These are phyloP conservation scores for Hypoxylon sp. DNA, from an alignment of 2,329 filamentous ascomycete species.

Conservation along the genomic window DNA sequence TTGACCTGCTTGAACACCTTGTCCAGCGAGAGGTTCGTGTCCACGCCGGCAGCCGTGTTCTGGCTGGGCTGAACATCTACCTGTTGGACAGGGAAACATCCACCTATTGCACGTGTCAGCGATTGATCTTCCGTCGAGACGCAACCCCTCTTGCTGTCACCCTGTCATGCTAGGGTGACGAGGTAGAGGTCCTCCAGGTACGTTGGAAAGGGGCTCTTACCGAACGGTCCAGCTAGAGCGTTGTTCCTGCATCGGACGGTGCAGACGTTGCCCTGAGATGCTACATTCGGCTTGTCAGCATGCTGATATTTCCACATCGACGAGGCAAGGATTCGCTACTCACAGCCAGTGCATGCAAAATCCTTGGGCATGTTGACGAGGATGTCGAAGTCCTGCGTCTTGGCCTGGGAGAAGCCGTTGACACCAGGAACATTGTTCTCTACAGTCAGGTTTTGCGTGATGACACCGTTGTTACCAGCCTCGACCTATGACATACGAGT, in stretches of 20 bases:
- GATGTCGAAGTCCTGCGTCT: conserved; percentile 64
- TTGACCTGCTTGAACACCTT: conserved; percentile 57
- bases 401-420: conserved; percentile 65
- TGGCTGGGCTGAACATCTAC: conserved; percentile 51
- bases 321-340: conserved; percentile 37
- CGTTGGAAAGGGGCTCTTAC: conserved; percentile 32
- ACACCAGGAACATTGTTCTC: conserved; percentile 66
- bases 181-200: not conserved
- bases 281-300: conserved; percentile 40
- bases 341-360: conserved; percentile 60
- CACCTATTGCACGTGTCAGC: conserved; percentile 42
- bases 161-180: not conserved
- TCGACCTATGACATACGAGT: conserved; percentile 21
- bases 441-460: conserved; percentile 59
- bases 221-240: conserved; percentile 63
- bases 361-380: conserved; percentile 60
- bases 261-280: conserved; percentile 65
- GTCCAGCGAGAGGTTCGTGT: conserved; percentile 55
- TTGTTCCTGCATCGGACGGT: conserved; percentile 68
- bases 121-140: not conserved
- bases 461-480: conserved; percentile 49
- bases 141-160: too few relatives aligned
- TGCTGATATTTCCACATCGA: not conserved
- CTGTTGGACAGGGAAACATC: conserved; percentile 65
- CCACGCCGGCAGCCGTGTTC: conserved; percentile 56